A percentile compares a stretch with the other conserved stretches of the same genome.
Conservation (phyloP, 139 green algal species). For the Coelastrella sp. region DNA sequence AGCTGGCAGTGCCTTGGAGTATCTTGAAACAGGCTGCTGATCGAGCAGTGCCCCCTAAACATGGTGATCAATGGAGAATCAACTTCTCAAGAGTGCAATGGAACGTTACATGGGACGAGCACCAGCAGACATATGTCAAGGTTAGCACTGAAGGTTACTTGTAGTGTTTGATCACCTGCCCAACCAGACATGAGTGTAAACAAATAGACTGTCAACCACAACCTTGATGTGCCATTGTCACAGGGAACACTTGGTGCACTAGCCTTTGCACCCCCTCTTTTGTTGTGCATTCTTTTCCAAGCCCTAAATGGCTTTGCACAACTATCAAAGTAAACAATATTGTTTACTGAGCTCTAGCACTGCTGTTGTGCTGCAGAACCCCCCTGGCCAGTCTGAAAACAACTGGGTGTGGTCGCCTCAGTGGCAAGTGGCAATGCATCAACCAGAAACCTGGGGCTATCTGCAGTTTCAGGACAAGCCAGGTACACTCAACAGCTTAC, state of each 20-base stretch:
- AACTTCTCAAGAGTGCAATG: conserved; percentile 59
- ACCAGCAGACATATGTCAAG: conserved; percentile 31
- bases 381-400: conserved; percentile 7
- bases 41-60: neutral
- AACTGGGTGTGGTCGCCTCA: conserved; percentile 50
- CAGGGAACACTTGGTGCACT: too few relatives aligned
- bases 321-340: too few relatives aligned
- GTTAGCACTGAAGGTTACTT: neutral
- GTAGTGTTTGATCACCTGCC: too few relatives aligned
- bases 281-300: too few relatives aligned
- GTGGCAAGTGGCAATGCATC: conserved; percentile 55
- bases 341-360: too few relatives aligned
- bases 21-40: conserved; percentile 44
- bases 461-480: conserved; percentile 38
- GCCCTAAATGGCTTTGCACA: too few relatives aligned
- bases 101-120: conserved; percentile 17
- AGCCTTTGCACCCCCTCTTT: too few relatives aligned
- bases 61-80: conserved; percentile 47
- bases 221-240: too few relatives aligned
- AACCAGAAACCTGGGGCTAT: conserved; percentile 53
- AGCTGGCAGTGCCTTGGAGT: conserved; percentile 49
- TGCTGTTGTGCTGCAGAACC: neutral
- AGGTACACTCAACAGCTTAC: neutral
- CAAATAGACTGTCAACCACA: too few relatives aligned
- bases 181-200: too few relatives aligned